phyloP scores from a whole-genome alignment of 192 early-diverging fungal species.

The Backusella parvicylindrica region DNA sequence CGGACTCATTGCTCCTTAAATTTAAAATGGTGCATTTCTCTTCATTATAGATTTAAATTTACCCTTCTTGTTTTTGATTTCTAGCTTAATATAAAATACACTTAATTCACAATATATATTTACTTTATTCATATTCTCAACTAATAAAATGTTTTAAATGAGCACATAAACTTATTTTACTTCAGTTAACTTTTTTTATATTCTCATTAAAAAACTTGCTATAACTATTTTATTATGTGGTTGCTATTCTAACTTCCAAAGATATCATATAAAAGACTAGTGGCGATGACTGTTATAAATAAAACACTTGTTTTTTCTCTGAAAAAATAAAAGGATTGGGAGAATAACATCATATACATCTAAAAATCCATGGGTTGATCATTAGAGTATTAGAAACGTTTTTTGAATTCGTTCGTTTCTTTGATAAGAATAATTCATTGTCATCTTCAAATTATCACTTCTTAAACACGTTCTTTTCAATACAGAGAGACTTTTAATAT shows the following conservation, averaged over 20 bases:
- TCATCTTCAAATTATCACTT: background rate
- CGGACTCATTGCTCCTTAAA: background rate
- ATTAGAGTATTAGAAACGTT: no score
- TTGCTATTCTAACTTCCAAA: no score
- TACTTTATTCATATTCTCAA: background rate
- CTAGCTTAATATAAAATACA: background rate
- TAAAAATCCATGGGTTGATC: no score
- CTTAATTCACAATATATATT: background rate
- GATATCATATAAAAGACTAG: no score
- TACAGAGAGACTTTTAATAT: background rate
- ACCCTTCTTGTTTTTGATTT: background rate
- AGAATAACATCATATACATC: no score
- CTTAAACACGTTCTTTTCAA: background rate
- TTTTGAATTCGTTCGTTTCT: background rate
- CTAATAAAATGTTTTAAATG: background rate
- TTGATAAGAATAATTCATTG: background rate
- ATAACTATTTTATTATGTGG: no score
- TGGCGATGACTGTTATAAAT: no score
- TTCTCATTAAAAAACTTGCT: no score
- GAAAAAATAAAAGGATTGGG: no score
- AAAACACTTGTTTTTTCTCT: no score
- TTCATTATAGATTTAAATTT: background rate
- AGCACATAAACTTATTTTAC: background rate
- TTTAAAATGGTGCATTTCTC: background rate
- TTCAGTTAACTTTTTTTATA: background rate